These are phyloP conservation scores for Populus euphratica DNA, from an alignment of 345 rosid genomes.

Conservation along the genomic window DNA sequence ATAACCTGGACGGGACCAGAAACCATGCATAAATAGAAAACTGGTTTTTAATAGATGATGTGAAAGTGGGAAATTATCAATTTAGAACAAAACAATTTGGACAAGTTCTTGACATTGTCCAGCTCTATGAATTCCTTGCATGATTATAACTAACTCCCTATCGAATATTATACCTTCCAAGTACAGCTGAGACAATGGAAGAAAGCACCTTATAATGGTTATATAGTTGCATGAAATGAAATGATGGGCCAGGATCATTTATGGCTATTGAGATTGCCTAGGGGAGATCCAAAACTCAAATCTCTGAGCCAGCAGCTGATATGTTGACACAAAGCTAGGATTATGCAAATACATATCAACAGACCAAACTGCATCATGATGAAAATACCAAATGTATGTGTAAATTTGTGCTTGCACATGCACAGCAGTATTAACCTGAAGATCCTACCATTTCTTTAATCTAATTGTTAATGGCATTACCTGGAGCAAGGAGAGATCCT, in stretches of 20 bases:
- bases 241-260: not conserved
- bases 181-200: not conserved
- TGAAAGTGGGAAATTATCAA: not conserved
- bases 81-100: not conserved
- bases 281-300: not conserved
- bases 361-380: not conserved
- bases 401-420: not conserved
- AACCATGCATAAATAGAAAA: not conserved
- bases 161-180: not conserved
- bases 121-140: not conserved
- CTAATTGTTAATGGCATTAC: slow-evolving; percentile 29
- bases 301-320: not conserved
- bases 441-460: not conserved
- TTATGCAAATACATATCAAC: not conserved
- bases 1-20: not conserved
- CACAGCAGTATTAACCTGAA: not conserved
- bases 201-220: not conserved
- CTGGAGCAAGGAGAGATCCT: slow-evolving; percentile 77
- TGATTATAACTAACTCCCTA: not conserved
- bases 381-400: not conserved
- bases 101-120: not conserved
- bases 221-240: not conserved
- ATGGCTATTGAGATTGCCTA: not conserved
- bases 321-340: not conserved
- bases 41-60: not conserved